phyloP scores from a whole-genome alignment of 2,329 filamentous ascomycete species.

The Pseudogymnoascus sp. region DNA sequence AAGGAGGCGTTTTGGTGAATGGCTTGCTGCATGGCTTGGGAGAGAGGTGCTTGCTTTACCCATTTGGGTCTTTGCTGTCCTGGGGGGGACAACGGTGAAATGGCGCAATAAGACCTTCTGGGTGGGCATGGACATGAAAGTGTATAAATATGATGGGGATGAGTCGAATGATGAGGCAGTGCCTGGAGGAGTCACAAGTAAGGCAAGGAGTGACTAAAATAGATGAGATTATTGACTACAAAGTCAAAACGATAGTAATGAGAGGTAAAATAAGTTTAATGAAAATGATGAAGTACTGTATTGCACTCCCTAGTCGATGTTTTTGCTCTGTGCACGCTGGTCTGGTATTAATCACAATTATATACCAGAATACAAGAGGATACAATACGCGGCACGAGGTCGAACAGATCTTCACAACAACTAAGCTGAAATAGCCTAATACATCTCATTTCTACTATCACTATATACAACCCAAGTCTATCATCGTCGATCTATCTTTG shows the following conservation, averaged over 20 bases:
- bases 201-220: not conserved
- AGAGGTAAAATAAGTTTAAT: not conserved
- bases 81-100: constrained; percentile 76
- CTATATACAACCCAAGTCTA: not conserved
- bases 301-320: not conserved
- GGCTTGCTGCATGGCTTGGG: constrained; percentile 77
- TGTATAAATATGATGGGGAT: constrained; percentile 47
- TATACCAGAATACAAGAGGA: not conserved
- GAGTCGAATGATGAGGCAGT: not conserved
- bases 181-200: not conserved
- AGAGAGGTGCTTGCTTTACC: constrained; percentile 77
- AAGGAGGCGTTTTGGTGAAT: constrained; percentile 56
- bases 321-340: not conserved
- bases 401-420: not conserved
- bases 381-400: not conserved
- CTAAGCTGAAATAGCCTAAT: not conserved
- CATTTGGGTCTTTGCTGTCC: constrained; percentile 84
- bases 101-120: constrained; percentile 82
- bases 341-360: not conserved
- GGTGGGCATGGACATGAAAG: constrained; percentile 78
- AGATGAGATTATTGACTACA: constrained; percentile 1
- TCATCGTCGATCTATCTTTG: constrained; percentile 43
- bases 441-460: not conserved
- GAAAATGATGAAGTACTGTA: not conserved
- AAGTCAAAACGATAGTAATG: not conserved